Conservation (phyloP, 331 rosid genomes). For the Acacia concinna region DNA sequence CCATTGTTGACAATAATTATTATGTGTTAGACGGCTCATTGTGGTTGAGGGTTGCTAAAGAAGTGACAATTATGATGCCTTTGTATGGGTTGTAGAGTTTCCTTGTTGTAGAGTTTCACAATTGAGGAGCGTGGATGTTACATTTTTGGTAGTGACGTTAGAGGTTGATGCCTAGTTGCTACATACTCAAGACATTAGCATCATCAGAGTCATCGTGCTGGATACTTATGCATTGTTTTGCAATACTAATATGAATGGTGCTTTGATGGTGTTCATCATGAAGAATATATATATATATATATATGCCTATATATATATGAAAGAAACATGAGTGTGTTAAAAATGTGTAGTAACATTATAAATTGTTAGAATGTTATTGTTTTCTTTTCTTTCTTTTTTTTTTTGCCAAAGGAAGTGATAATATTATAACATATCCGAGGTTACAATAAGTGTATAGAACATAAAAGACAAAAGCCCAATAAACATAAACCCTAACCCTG, state of each 20-base stretch:
- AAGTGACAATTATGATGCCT: conserved; percentile 40
- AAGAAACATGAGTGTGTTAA: background rate
- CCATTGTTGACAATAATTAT: conserved; percentile 36
- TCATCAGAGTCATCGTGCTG: background rate
- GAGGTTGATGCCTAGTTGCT: conserved; percentile 23
- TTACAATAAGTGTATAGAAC: no score
- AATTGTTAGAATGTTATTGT: background rate
- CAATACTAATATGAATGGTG: background rate
- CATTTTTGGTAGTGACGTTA: conserved; percentile 42
- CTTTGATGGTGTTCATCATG: background rate
- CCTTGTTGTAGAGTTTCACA: conserved; percentile 21
- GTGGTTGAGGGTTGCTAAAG: conserved; percentile 29
- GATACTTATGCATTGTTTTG: background rate
- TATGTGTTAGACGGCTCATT: conserved; percentile 33
- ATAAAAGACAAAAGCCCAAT: no score
- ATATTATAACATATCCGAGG: no score
- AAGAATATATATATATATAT: background rate
- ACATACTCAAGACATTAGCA: background rate
- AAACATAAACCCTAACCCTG: no score
- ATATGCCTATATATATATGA: background rate
- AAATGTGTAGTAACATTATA: background rate
- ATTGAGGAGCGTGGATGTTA: conserved; percentile 33
- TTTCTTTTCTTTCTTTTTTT: no score
- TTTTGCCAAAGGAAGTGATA: no score
- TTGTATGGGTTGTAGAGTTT: conserved; percentile 26